Conservation (phyloP, 768 basidiomycete species). For the Trametes meyenii region DNA sequence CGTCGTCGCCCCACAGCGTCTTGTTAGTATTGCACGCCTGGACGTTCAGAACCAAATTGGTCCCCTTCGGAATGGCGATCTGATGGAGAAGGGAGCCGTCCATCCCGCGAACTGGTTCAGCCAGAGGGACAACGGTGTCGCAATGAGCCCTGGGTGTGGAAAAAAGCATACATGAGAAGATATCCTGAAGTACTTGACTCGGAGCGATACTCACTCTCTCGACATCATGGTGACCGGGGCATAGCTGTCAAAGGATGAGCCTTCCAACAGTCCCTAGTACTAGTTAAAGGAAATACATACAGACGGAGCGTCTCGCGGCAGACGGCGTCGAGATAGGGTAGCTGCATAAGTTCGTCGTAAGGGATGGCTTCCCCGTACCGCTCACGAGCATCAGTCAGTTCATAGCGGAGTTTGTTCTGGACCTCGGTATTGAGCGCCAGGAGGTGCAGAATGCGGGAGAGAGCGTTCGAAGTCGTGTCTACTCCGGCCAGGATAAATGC, state of each 20-base stretch:
- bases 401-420: too few relatives aligned
- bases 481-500: too few relatives aligned
- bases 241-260: too few relatives aligned
- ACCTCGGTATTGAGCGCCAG: too few relatives aligned
- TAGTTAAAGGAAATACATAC: too few relatives aligned
- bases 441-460: too few relatives aligned
- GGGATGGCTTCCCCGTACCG: conserved; percentile 35
- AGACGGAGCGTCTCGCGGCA: conserved; percentile 36
- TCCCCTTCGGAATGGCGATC: conserved; percentile 41
- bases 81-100: conserved; percentile 43
- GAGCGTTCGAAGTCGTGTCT: too few relatives aligned
- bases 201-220: too few relatives aligned
- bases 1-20: conserved; percentile 45
- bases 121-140: conserved; percentile 45
- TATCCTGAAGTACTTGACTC: too few relatives aligned
- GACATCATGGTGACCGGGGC: too few relatives aligned
- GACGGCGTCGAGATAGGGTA: conserved; percentile 68
- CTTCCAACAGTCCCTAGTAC: too few relatives aligned
- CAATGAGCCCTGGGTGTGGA: conserved; percentile 33
- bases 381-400: conserved; percentile 4
- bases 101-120: conserved; percentile 37
- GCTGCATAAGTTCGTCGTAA: conserved; percentile 18
- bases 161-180: not conserved
- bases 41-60: not conserved
- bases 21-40: conserved; percentile 5